Conservation (phyloP, 2,329 filamentous ascomycete genomes). For the Monosporascus sp. region DNA sequence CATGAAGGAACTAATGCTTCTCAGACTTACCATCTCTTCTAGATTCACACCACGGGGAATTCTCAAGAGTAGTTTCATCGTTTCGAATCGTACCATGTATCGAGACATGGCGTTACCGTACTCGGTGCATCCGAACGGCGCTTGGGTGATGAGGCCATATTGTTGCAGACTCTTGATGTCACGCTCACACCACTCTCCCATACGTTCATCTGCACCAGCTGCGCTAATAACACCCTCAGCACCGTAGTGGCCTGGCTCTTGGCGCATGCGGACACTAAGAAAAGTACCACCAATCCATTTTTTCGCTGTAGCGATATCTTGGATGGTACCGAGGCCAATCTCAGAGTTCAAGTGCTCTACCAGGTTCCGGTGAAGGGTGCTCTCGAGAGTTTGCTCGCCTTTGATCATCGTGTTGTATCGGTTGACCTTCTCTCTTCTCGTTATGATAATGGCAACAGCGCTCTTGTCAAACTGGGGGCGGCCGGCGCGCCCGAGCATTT, state of each 20-base stretch:
- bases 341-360: conserved; percentile 84
- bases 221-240: conserved; percentile 48
- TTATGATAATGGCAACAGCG: conserved; percentile 76
- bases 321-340: conserved; percentile 69
- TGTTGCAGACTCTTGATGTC: conserved; percentile 62
- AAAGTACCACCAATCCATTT: conserved; percentile 75
- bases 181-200: conserved; percentile 65
- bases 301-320: conserved; percentile 57
- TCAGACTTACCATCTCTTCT: conserved; percentile 59
- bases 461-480: conserved; percentile 76
- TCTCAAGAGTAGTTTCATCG: conserved; percentile 65
- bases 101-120: conserved; percentile 77
- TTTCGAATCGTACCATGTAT: conserved; percentile 75
- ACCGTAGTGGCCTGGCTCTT: conserved; percentile 67
- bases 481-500: conserved; percentile 83
- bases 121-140: conserved; percentile 56
- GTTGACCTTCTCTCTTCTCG: conserved; percentile 55
- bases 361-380: conserved; percentile 70
- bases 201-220: conserved; percentile 52
- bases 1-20: not conserved
- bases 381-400: conserved; percentile 69
- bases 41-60: conserved; percentile 56
- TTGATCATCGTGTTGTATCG: conserved; percentile 70
- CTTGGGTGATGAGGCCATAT: conserved; percentile 47
- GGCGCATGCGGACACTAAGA: conserved; percentile 65